Evolutionary conservation across 2,329 filamentous ascomycete genomes (phyloP), one percentile per base, ranked within the genome.

Genomic region (Exophiala phaeomuriformis): DNA sequence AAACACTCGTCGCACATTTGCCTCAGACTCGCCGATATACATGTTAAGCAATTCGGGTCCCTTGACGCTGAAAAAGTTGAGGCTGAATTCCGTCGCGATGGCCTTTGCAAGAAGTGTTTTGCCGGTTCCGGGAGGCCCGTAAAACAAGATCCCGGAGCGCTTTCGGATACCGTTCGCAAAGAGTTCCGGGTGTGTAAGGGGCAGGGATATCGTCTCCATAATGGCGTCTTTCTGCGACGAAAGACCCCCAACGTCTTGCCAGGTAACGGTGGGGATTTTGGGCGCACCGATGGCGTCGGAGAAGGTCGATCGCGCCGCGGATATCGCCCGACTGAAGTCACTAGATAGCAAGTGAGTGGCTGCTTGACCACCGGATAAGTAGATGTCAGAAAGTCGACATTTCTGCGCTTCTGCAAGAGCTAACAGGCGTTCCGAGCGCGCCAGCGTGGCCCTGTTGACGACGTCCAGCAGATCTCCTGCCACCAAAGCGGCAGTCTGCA

Each of bases 131-230:
- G 90, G 90, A 1, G 90, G 90, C 0, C 90, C 90, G 65, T 95
- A 95, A 71, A 95, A 95, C 28, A 95, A 71, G 61, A 95, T 95
- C 63, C 90, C 90, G 27, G 88, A 95, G 40, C 91, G 84, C 75
- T 97, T 97, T 79, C 96, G 96, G 86, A 97, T 93, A 47, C 91
- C 93, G 74, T 91, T 94, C 32, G 90, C 90, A 65, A 97, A 97
- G 1, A 97, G 79, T 68, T 97, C 93, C 0, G 91, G 91, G 6
- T 90, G 80, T 58, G 95, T 88, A 1, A 97, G 79, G 0, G 91
- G 93, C 35, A 97, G 77, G 68, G 96, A 91, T 50, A 97, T 97
- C 0, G 93, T 97, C 69, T 97, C 93, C 68, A 89, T 88, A 49
- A 97, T 86, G n/a, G 91, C 90, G 62, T 95, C 90, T 74, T 97